A percentile compares a stretch with the other conserved stretches of the same genome.
Conservation (phyloP, 2,329 filamentous ascomycete genomes). For the Penicillium sp. region DNA sequence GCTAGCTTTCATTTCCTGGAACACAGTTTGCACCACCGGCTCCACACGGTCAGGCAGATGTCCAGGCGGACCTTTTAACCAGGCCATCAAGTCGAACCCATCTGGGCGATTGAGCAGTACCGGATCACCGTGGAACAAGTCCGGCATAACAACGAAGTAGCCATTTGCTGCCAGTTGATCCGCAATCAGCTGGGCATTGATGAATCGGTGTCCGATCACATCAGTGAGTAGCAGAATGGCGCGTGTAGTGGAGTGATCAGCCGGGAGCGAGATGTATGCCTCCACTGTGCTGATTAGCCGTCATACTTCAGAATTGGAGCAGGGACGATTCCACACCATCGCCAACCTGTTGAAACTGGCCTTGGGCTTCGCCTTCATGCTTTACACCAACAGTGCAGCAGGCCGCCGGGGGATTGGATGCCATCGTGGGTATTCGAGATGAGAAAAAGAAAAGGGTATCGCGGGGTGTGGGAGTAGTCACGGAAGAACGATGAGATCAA, state of each 20-base stretch:
- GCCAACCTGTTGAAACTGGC: conserved; percentile 13
- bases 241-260: conserved; percentile 6
- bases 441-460: not conserved
- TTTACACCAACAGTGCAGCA: conserved; percentile 18
- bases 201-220: conserved; percentile 21
- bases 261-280: conserved; percentile 11
- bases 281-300: conserved; percentile 12
- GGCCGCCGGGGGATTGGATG: conserved; percentile 14
- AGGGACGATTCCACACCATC: conserved; percentile 8
- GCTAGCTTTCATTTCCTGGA: conserved; percentile 15
- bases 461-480: not conserved
- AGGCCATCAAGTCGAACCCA: conserved; percentile 16
- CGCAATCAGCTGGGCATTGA: conserved; percentile 21
- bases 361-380: conserved; percentile 18
- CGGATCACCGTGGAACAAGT: conserved; percentile 20
- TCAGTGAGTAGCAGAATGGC: conserved; percentile 19
- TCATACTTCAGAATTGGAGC: not conserved
- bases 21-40: conserved; percentile 14
- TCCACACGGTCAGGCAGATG: conserved; percentile 16
- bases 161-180: conserved; percentile 21
- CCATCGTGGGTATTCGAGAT: conserved; percentile 5
- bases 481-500: not conserved
- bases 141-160: conserved; percentile 22
- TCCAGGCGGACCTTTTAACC: conserved; percentile 19
- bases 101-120: conserved; percentile 15